phyloP scores from a whole-genome alignment of 306 rosid genomes.

The Cucurbita ficifolia region DNA sequence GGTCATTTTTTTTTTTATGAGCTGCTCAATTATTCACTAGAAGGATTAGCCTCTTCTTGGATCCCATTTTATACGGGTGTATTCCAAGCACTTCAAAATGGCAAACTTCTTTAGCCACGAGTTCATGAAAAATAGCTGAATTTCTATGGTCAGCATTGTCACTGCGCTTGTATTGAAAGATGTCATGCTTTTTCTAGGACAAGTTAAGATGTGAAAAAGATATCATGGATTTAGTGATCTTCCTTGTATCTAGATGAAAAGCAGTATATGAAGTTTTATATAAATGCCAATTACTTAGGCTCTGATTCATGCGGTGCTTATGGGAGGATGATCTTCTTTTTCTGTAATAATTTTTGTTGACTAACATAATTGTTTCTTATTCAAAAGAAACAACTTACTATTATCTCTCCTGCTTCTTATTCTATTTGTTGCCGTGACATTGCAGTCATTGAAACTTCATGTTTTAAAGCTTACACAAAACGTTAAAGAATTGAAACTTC shows the following conservation, averaged over 20 bases:
- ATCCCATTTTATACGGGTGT: neutral
- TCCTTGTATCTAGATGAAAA: neutral
- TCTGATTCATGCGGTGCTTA: neutral
- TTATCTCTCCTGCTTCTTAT: conserved; percentile 10
- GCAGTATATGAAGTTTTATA: neutral
- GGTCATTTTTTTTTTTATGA: neutral
- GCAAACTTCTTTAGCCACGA: neutral
- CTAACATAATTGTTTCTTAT: neutral
- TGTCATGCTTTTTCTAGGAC: neutral
- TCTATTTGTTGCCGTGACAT: conserved; percentile 7
- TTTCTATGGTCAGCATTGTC: neutral
- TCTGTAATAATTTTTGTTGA: neutral
- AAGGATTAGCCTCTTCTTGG: neutral
- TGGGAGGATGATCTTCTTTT: neutral
- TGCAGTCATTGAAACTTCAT: conserved; percentile 93
- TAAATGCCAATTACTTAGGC: neutral
- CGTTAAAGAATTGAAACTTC: conserved; percentile 51
- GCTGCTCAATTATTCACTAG: neutral
- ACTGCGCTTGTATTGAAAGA: neutral
- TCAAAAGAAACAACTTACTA: neutral
- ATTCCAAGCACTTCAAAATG: neutral
- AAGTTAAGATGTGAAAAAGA: neutral
- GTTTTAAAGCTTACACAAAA: conserved; percentile 59
- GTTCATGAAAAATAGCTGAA: neutral
- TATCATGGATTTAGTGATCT: neutral